Evolutionary conservation across 129 eudicot genomes (phyloP).

Genomic region (Rutidosis leptorrhynchoides): DNA sequence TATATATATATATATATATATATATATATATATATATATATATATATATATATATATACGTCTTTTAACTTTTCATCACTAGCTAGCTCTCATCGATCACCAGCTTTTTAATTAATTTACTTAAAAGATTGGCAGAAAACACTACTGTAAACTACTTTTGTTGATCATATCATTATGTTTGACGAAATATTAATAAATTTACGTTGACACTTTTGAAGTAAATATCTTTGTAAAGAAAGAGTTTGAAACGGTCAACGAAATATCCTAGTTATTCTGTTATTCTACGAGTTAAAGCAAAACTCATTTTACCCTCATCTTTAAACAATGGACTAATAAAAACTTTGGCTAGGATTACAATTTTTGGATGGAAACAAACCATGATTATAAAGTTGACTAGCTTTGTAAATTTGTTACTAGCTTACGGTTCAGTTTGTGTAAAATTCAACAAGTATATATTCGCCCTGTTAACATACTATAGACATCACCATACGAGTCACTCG

Average conservation of each 20-base stretch:
- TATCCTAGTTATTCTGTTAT: too few species aligned
- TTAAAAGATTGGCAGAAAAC: neutral
- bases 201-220: too few species aligned
- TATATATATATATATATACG: neutral
- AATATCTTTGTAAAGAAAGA: too few species aligned
- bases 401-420: neutral
- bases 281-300: too few species aligned
- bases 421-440: neutral
- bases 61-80: constrained; percentile 9
- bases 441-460: too few species aligned
- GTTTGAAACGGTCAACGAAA: neutral
- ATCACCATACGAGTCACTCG: too few species aligned
- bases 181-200: too few species aligned
- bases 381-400: neutral
- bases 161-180: constrained; percentile 18
- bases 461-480: too few species aligned
- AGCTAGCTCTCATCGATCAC: neutral
- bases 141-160: neutral
- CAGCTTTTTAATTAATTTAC: constrained; percentile 22
- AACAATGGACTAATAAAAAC: neutral
- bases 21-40: too few species aligned
- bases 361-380: neutral
- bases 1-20: neutral
- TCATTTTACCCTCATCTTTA: too few species aligned
- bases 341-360: neutral